Base-by-base conservation (phyloP, 805 yeast genomes). In the Saturnispora halmiae region DNA sequence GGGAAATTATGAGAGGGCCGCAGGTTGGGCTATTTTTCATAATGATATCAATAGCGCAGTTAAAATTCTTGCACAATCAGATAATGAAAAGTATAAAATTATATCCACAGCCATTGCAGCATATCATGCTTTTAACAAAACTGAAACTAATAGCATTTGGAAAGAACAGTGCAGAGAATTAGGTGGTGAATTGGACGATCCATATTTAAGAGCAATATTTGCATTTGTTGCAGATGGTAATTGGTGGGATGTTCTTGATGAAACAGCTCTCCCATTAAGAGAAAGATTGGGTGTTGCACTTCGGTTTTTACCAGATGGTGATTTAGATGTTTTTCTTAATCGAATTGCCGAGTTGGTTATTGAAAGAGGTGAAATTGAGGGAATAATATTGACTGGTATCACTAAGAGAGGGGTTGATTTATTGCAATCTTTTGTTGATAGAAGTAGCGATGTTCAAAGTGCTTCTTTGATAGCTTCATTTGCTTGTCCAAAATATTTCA, bases 91-190 rank as follows among this genome's bases (percentile, higher is more conserved):
- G 40, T 66, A 84, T 34, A 63, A 82, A 37, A 69, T 90, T 34
- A 87, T 90, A 72, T 86, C 95, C 0, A 82, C 97, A 0, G 96
- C 97, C 0, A 83, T 87, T 34, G 90, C 96, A 0, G 97, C 95
- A 2, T 84, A 87, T 54, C 67, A 80, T 45, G 81, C 85, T 1
- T 79, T 79, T 55, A 73, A 72, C 42, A 69, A 72, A 41, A 65
- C 70, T 3, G 64, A 63, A 18, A 70, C 70, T 10, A 83, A 83
- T 53, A 80, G 79, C 58, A 73, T 87, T 0, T 90, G 97, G 97
- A 80, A 85, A 52, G 94, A 86, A 42, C 95, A 86, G 56, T 90
- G 96, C 57, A 77, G 96, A 41, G 71, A 72, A 43, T 73, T 90
- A 70, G 83, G 96, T 0, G 73, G 82, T n/a, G 96, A 86, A 50